Evolutionary conservation across 2,329 filamentous ascomycete species (phyloP), one percentile per base, ranked within the genome.

Genomic region (Cladosporium austrohemisphaericum): DNA sequence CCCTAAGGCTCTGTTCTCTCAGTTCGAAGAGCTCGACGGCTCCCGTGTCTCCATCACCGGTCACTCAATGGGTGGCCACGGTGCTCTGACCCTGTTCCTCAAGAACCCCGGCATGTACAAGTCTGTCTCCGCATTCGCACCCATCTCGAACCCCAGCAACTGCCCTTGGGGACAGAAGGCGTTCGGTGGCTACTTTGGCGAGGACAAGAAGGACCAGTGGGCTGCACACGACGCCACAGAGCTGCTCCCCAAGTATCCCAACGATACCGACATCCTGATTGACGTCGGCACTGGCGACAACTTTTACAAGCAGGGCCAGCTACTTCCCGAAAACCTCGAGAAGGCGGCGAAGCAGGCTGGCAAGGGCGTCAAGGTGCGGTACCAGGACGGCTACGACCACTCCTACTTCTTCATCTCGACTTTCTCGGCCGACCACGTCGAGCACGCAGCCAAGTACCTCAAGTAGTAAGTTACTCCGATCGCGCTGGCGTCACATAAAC

Each of bases 101-200:
- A 92, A 88, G 75, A 86, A 97, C 71, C 91, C 93, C 0, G 89
- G 87, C 55, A 83, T 80, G 74, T 98, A 95, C 77, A 86, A 85
- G 74, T 88, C 83, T 57, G 89, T 93, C 50, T 91, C 85, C 54
- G 92, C 92, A 1, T 95, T 94, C 65, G 88, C 93, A 41, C 92
- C 92, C 16, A 94, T 97, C 62, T 71, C 83, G 43, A 97, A 97
- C 74, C 93, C 92, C 1, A 76, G 77, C 54, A 81, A 84, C 58
- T 94, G 88, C 63, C 88, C 88, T 1, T 98, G 93, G 93, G 93
- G 93, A 23, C 78, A 95, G 69, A 98, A 98, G 79, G 93, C 93
- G 0, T 97, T 98, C 67, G 72, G 72, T 22, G 92, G 93, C 5
- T 98, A 98, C 73, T 80, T 98, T 37, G 92, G 93, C 14, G 81